Conservation (phyloP, 805 yeast genomes). For the Saccharomycopsis olivae region DNA sequence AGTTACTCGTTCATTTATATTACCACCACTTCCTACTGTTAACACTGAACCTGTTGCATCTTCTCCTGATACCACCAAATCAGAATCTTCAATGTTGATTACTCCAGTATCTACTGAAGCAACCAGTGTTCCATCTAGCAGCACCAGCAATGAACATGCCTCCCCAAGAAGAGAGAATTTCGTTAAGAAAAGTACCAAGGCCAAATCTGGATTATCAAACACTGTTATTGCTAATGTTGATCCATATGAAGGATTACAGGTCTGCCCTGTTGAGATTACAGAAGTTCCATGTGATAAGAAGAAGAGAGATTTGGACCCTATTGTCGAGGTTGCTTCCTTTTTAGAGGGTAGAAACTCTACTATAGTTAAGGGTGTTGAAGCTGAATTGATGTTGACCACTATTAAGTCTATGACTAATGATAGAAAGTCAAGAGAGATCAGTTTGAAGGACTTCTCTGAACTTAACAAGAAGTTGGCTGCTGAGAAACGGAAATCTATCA, state of each 20-base stretch:
- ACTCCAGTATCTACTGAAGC: background rate
- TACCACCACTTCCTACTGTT: background rate
- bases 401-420: constrained; percentile 6
- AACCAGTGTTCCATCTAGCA: background rate
- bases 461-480: background rate
- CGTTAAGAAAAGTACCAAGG: background rate
- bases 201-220: background rate
- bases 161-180: no score
- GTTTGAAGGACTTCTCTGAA: background rate
- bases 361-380: constrained; percentile 14
- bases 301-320: constrained; percentile 10
- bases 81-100: background rate
- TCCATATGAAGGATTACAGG: background rate
- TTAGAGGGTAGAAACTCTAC: constrained; percentile 12
- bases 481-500: background rate
- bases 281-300: background rate
- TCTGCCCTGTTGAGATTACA: background rate
- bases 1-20: background rate
- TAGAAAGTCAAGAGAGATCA: constrained; percentile 4
- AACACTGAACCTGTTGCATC: background rate
- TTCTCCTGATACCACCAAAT: constrained; percentile 1
- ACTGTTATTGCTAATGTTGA: background rate
- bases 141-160: no score
- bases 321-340: constrained; percentile 14
- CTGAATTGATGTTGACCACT: constrained; percentile 13